phyloP scores from a whole-genome alignment of 306 rosid genomes.

The Gleditsia sinensis region DNA sequence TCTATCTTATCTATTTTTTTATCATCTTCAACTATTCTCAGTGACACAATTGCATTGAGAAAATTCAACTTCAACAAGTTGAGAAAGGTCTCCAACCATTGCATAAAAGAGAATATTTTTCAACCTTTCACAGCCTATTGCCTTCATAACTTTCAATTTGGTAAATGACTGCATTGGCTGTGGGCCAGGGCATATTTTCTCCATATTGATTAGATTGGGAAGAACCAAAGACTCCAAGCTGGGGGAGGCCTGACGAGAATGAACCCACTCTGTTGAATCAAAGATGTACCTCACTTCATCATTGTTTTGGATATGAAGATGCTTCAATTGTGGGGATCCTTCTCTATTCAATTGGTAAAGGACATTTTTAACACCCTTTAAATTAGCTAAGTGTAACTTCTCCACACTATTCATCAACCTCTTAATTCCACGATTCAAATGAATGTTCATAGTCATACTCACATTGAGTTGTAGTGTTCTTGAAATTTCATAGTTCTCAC shows the following conservation, averaged over 20 bases:
- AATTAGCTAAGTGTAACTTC: conserved; percentile 27
- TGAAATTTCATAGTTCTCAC: too few species aligned
- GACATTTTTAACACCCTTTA: neutral
- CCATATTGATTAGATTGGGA: too few species aligned
- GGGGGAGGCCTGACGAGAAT: neutral
- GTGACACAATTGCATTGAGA: neutral
- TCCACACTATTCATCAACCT: conserved; percentile 19
- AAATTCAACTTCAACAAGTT: neutral
- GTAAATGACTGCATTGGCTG: too few species aligned
- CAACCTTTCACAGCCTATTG: too few species aligned
- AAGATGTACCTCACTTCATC: neutral
- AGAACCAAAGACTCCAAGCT: neutral
- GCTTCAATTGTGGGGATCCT: conserved; percentile 26
- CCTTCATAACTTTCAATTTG: too few species aligned
- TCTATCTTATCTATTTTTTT: too few species aligned
- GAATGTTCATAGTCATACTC: too few species aligned
- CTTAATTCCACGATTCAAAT: neutral
- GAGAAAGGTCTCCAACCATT: neutral
- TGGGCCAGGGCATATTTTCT: too few species aligned
- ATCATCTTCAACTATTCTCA: too few species aligned
- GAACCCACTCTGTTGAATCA: neutral
- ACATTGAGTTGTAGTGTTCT: too few species aligned
- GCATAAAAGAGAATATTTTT: too few species aligned
- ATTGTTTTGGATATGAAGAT: conserved; percentile 21
- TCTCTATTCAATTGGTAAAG: neutral